phyloP scores from a whole-genome alignment of 225 moss, liverwort and hornwort genomes.

The Bryum argenteum region DNA sequence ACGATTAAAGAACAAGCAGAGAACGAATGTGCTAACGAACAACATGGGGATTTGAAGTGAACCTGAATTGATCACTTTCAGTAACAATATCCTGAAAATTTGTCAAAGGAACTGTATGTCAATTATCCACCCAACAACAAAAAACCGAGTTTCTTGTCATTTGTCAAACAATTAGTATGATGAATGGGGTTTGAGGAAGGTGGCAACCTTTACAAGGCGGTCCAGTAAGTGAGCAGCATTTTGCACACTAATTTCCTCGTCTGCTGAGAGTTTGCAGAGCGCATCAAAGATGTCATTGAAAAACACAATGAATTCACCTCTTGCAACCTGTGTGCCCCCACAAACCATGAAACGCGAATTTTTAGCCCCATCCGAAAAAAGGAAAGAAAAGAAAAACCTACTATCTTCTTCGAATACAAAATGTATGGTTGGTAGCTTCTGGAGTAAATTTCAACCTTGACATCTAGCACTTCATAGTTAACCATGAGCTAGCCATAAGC shows the following conservation, averaged over 20 bases:
- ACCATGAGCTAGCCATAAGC: conserved; percentile 1
- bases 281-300: conserved; percentile 76
- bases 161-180: conserved; percentile 7
- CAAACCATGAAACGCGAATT: conserved; percentile 11
- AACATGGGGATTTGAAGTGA: conserved; percentile 24
- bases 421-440: neutral
- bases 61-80: conserved; percentile 78
- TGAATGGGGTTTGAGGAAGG: neutral
- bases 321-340: conserved; percentile 56
- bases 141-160: neutral
- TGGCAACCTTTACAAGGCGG: conserved; percentile 62
- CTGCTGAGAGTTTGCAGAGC: conserved; percentile 69
- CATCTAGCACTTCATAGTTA: conserved; percentile 1
- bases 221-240: conserved; percentile 68
- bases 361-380: too few relatives aligned
- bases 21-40: conserved; percentile 6
- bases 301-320: conserved; percentile 68
- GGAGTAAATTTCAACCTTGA: neutral
- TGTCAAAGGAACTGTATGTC: conserved; percentile 22
- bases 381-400: too few relatives aligned
- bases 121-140: conserved; percentile 11
- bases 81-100: conserved; percentile 68
- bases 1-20: neutral
- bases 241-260: conserved; percentile 65
- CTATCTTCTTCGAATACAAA: neutral